Percentiles rank a stretch among this genome's conserved stretches.
Evolutionary conservation across 352 stramenopile genomes (phyloP).

Genomic region (Phytophthora rubi): DNA sequence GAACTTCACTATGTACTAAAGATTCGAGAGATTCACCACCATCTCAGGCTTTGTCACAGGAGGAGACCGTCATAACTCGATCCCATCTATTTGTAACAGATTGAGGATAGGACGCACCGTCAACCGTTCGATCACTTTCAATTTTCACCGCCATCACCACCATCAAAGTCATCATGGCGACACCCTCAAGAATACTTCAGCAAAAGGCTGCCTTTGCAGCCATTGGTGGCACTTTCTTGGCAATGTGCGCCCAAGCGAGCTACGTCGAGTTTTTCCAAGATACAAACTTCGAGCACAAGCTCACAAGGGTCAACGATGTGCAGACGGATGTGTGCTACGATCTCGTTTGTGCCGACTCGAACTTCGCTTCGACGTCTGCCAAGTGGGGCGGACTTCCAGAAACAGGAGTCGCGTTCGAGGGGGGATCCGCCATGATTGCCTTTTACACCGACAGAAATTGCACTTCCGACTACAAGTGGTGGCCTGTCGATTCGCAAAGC

Average conservation of each 20-base stretch:
- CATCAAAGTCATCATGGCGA: background rate
- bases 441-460: background rate
- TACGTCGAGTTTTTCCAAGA: conserved; percentile 1
- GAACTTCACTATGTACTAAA: background rate
- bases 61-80: background rate
- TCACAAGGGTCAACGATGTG: background rate
- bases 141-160: background rate
- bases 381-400: background rate
- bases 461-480: conserved; percentile 1
- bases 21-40: background rate
- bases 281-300: background rate
- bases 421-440: background rate
- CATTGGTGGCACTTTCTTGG: background rate
- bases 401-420: background rate
- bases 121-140: conserved; percentile 1
- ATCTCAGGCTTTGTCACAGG: conserved; percentile 1
- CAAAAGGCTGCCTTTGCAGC: background rate
- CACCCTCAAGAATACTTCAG: background rate
- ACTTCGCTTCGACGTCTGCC: background rate
- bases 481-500: background rate
- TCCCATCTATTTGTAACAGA: background rate
- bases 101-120: background rate
- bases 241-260: background rate
- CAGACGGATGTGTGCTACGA: background rate
- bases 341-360: background rate